Evolutionary conservation across 805 yeast genomes (phyloP).

Genomic region (Ogataea paraovalis): DNA sequence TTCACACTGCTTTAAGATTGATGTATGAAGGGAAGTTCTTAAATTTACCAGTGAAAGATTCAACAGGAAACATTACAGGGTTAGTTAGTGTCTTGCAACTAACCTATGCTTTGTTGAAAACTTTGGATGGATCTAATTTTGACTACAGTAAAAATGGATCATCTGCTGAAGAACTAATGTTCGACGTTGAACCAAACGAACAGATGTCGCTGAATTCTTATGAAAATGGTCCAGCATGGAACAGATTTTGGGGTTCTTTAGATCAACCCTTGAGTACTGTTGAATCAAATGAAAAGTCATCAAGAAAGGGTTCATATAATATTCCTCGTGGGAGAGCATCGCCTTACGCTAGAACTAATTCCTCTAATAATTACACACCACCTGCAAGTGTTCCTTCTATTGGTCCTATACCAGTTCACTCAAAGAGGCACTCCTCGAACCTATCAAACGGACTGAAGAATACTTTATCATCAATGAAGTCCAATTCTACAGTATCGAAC

Average conservation of each 20-base stretch:
- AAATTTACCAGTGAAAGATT: constrained; percentile 39
- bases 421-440: not conserved
- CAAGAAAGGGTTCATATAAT: constrained; percentile 19
- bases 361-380: constrained; percentile 17
- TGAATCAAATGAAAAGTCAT: constrained; percentile 21
- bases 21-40: constrained; percentile 46
- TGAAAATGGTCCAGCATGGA: constrained; percentile 31
- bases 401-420: constrained; percentile 12
- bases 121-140: constrained; percentile 29
- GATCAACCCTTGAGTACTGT: constrained; percentile 27
- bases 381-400: constrained; percentile 17
- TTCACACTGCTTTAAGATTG: constrained; percentile 40
- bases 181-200: constrained; percentile 24
- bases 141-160: constrained; percentile 18
- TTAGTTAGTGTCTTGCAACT: constrained; percentile 41
- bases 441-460: not conserved
- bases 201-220: constrained; percentile 11
- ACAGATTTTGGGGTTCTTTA: constrained; percentile 30
- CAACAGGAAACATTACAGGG: constrained; percentile 32
- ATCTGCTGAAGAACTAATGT: constrained; percentile 30
- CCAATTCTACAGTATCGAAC: constrained; percentile 7
- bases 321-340: constrained; percentile 7
- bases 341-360: constrained; percentile 8
- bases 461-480: not conserved
- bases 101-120: constrained; percentile 38